These are phyloP conservation scores for Botrytis fabae DNA, from an alignment of 2,329 filamentous ascomycete species.

Conservation along the genomic window DNA sequence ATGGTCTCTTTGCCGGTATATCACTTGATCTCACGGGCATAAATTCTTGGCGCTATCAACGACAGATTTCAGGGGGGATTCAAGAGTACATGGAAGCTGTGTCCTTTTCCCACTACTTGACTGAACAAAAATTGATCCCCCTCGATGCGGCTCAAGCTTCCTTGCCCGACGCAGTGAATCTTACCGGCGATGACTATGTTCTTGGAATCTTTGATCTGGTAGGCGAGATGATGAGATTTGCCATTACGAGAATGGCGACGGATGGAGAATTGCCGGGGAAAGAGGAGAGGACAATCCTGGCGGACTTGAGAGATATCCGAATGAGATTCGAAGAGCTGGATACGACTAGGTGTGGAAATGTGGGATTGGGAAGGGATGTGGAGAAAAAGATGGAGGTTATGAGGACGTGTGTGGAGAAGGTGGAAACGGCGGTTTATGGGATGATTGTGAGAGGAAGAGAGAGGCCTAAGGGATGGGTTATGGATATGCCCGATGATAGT, in stretches of 20 bases:
- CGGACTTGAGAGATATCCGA: slow-evolving; percentile 77
- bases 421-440: slow-evolving; percentile 87
- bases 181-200: slow-evolving; percentile 83
- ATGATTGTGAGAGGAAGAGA: slow-evolving; percentile 85
- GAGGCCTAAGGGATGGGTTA: slow-evolving; percentile 87
- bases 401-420: slow-evolving; percentile 86
- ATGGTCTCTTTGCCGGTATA: slow-evolving; percentile 65
- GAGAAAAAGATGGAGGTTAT: slow-evolving; percentile 83
- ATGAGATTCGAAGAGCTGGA: slow-evolving; percentile 74
- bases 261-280: slow-evolving; percentile 48
- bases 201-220: slow-evolving; percentile 91
- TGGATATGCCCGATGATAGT: slow-evolving; percentile 56
- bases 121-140: slow-evolving; percentile 71
- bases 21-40: slow-evolving; percentile 72
- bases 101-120: slow-evolving; percentile 85
- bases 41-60: slow-evolving; percentile 79
- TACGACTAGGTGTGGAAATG: slow-evolving; percentile 50
- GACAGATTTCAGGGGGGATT: slow-evolving; percentile 74
- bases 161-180: slow-evolving; percentile 54
- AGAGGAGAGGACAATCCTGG: slow-evolving; percentile 63
- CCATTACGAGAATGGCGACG: slow-evolving; percentile 82
- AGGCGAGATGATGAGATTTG: slow-evolving; percentile 96
- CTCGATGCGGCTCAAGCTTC: slow-evolving; percentile 57
- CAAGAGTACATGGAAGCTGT: slow-evolving; percentile 95
- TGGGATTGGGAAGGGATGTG: slow-evolving; percentile 61